Evolutionary conservation across 352 stramenopile genomes (phyloP), one percentile per base, ranked within the genome.

Genomic region (Albugo laibachii): DNA sequence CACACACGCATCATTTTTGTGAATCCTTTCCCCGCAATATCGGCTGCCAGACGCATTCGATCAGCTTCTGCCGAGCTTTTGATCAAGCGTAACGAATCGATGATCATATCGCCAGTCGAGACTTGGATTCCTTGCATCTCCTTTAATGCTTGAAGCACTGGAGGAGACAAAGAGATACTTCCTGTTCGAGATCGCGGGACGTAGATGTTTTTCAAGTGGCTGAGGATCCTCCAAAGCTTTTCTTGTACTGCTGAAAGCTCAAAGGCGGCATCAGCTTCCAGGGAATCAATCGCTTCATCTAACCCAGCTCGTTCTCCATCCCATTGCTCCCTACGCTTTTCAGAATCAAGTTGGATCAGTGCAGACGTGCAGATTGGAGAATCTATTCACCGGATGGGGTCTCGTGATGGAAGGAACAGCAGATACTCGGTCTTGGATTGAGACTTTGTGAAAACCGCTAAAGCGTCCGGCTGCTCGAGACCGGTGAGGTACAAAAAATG

Each of bases 401-500:
- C 71, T 6, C 76, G 73, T 2, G 76, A 67, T n/a, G 65, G 69
- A 39, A 84, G 71, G 42, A 89, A 84, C 2, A 89, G 58, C 47
- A 80, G 62, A 53, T 81, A 89, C 1, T 62, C 73, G 38, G 58
- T 70, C 48, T 70, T 78, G 27, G 65, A 48, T 36, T 65, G 50
- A 11, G 57, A 70, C 61, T 89, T 89, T 46, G 81, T 59, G 36
- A 89, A 61, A 54, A 89, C 69, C 2, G 76, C 76, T 36, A 83
- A 59, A 14, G 73, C 70, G 38, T 83, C 73, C 5, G 76, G 76
- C 51, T 89, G 73, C 44, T 89, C 76, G 2, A 84, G 52, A 16
- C 76, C 76, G 20, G 76, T 89, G 19, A 89, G 66, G 57, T 89
- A 89, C 50, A 84, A 62, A 46, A 89, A 89, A 59, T 86, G 82